Conservation (phyloP, 1,284 basidiomycete species). For the Dichomitus squalens region DNA sequence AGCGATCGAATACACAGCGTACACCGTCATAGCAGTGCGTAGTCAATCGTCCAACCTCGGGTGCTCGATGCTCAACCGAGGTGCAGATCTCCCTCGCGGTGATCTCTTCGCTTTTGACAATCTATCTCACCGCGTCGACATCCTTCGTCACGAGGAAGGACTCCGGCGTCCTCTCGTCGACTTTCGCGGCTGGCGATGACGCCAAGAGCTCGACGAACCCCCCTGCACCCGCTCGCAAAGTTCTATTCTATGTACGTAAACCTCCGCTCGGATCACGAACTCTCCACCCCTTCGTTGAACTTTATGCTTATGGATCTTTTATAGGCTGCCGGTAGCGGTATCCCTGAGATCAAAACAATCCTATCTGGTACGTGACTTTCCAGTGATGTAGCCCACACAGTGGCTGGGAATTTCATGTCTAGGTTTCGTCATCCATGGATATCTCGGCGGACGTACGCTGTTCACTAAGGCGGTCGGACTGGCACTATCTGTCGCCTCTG, state of each 20-base stretch:
- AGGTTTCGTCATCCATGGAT: conserved; percentile 99
- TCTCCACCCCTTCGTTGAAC: too few species aligned
- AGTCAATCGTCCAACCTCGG: conserved; percentile 5
- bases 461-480: conserved; percentile 92
- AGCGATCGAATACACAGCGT: conserved; percentile 70
- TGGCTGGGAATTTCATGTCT: background rate
- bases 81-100: conserved; percentile 71
- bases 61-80: background rate
- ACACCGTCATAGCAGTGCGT: conserved; percentile 78
- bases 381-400: background rate
- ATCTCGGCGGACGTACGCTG: conserved; percentile 88
- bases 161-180: conserved; percentile 67
- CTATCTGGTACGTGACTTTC: conserved; percentile 65
- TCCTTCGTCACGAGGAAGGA: conserved; percentile 89
- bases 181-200: conserved; percentile 39
- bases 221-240: conserved; percentile 48
- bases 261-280: too few species aligned
- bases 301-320: background rate
- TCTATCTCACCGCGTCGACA: conserved; percentile 86
- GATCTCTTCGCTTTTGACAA: conserved; percentile 77
- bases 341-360: conserved; percentile 97
- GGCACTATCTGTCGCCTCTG: conserved; percentile 89
- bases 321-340: conserved; percentile 92
- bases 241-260: conserved; percentile 78
- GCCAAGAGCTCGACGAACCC: conserved; percentile 23